Evolutionary conservation across 2,329 filamentous ascomycete genomes (phyloP).

Genomic region (Colletotrichum nymphaeae): DNA sequence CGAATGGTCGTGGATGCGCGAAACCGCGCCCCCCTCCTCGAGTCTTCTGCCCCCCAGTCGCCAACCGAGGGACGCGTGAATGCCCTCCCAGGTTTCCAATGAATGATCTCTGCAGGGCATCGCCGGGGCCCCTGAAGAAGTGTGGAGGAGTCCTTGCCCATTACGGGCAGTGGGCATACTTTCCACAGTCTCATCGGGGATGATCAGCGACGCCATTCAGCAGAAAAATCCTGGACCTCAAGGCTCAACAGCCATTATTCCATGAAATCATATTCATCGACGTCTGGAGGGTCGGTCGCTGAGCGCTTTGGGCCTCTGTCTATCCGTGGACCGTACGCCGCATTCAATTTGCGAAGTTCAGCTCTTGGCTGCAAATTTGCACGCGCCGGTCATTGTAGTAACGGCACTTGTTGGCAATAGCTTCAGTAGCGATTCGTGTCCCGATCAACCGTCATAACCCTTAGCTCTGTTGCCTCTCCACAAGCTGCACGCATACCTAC

Average conservation of each 20-base stretch:
- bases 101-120: slow-evolving; percentile 32
- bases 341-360: slow-evolving; percentile 9
- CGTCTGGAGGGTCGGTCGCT: background rate
- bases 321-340: background rate
- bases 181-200: slow-evolving; percentile 22
- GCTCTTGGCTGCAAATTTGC: background rate
- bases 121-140: slow-evolving; percentile 22
- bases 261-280: background rate
- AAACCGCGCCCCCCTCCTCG: slow-evolving; percentile 3
- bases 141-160: slow-evolving; percentile 28
- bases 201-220: slow-evolving; percentile 29
- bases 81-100: slow-evolving; percentile 16
- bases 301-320: slow-evolving; percentile 9
- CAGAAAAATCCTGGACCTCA: slow-evolving; percentile 11
- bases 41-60: background rate
- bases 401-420: slow-evolving; percentile 21
- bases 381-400: background rate
- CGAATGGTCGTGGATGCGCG: background rate
- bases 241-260: background rate
- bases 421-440: background rate
- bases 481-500: background rate
- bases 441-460: background rate
- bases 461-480: slow-evolving; percentile 2
- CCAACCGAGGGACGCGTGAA: slow-evolving; percentile 20
- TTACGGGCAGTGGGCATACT: slow-evolving; percentile 12